Evolutionary conservation across 805 yeast genomes (phyloP).

Genomic region (Myxozyma kluyveri): DNA sequence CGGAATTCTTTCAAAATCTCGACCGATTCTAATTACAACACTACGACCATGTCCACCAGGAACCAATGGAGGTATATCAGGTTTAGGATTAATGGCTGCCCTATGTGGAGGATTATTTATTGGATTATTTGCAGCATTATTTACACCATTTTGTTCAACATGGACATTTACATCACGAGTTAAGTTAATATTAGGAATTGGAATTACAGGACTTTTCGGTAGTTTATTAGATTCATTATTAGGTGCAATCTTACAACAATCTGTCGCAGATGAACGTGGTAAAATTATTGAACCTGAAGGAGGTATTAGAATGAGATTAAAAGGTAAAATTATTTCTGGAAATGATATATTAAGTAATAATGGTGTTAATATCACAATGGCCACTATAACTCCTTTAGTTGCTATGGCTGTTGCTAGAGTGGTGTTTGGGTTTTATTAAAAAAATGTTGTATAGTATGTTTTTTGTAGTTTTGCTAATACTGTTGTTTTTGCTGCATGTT

Average conservation of each 20-base stretch:
- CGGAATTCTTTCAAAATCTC: conserved; percentile 43
- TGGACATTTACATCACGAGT: conserved; percentile 24
- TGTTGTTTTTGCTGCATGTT: too few species aligned
- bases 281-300: conserved; percentile 41
- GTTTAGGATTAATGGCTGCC: conserved; percentile 42
- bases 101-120: conserved; percentile 41
- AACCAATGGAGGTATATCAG: conserved; percentile 48
- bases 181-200: conserved; percentile 35
- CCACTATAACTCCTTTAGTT: conserved; percentile 36
- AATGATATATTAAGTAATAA: conserved; percentile 43
- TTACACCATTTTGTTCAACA: conserved; percentile 29
- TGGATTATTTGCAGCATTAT: conserved; percentile 36
- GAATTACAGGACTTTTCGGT: conserved; percentile 41
- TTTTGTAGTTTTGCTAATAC: too few species aligned
- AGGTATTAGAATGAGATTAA: conserved; percentile 31
- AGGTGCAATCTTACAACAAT: conserved; percentile 44
- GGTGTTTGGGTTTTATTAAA: conserved; percentile 6
- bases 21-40: conserved; percentile 45
- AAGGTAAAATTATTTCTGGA: conserved; percentile 38
- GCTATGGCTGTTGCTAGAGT: conserved; percentile 34
- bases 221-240: conserved; percentile 44
- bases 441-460: too few species aligned
- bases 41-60: conserved; percentile 46
- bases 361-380: conserved; percentile 40
- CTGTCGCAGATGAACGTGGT: conserved; percentile 40